phyloP scores from a whole-genome alignment of 2,329 filamentous ascomycete genomes.

The Beauveria brongniartii region DNA sequence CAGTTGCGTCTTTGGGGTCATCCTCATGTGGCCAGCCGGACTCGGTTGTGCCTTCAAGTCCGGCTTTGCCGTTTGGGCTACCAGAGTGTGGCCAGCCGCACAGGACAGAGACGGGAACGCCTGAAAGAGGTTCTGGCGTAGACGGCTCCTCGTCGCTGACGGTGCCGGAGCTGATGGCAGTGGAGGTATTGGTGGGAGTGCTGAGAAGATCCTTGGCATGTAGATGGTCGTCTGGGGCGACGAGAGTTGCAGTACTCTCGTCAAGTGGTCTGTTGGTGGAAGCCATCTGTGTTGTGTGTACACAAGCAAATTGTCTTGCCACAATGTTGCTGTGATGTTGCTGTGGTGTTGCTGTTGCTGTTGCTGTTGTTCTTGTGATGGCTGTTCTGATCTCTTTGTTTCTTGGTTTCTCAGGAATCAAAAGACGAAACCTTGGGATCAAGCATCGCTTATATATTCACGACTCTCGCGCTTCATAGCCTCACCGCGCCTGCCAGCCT shows the following conservation, averaged over 20 bases:
- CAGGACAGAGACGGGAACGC: neutral
- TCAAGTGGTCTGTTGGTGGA: neutral
- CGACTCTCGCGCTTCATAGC: neutral
- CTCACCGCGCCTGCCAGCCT: neutral
- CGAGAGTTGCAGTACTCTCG: slow-evolving; percentile 2
- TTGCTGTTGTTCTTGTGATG: neutral
- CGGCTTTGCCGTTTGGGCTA: no score
- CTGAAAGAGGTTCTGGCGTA: neutral
- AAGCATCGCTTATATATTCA: neutral
- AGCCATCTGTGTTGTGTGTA: neutral
- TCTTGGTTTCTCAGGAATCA: neutral
- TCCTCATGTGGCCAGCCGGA: neutral
- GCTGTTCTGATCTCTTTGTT: neutral
- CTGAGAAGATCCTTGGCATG: neutral
- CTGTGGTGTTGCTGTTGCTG: no score
- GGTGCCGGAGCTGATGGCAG: slow-evolving; percentile 1
- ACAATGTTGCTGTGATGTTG: neutral
- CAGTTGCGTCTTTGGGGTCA: neutral
- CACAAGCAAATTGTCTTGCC: neutral
- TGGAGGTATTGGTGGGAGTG: neutral
- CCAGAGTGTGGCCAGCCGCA: neutral
- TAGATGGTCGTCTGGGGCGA: neutral
- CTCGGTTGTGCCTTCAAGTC: no score
- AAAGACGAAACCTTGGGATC: neutral
- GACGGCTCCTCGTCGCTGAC: neutral